These are phyloP conservation scores for Arachnomyces sp. DNA, from an alignment of 2,329 filamentous ascomycete genomes.

Conservation along the genomic window DNA sequence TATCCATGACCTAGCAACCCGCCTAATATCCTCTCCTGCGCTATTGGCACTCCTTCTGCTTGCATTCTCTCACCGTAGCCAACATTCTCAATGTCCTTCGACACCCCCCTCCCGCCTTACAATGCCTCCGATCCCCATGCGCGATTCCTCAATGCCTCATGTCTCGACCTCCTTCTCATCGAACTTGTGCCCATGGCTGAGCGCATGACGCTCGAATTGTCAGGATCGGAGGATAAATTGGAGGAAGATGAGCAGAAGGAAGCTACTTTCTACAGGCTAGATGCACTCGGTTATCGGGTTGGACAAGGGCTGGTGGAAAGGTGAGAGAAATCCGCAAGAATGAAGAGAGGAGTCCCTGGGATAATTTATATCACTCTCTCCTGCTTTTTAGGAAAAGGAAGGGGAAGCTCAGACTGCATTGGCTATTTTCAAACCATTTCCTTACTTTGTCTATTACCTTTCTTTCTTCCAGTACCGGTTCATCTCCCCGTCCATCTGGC, in stretches of 20 bases:
- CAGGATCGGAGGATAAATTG: constrained; percentile 20
- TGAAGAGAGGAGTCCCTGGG: background rate
- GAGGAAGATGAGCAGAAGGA: constrained; percentile 70
- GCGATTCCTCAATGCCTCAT: constrained; percentile 72
- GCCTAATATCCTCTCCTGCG: background rate
- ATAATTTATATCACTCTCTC: too few species aligned
- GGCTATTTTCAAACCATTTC: background rate
- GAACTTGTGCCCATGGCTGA: constrained; percentile 94
- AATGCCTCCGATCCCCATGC: constrained; percentile 67
- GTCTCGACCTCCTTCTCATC: constrained; percentile 89
- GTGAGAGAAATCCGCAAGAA: constrained; percentile 36
- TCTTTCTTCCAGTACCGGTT: background rate
- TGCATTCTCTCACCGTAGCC: too few species aligned
- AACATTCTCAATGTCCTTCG: constrained; percentile 58
- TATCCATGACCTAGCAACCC: too few species aligned
- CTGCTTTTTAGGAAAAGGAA: too few species aligned
- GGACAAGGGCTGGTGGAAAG: constrained; percentile 87
- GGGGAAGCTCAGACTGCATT: too few species aligned
- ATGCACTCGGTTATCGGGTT: constrained; percentile 81
- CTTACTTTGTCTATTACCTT: background rate
- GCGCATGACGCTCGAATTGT: constrained; percentile 67
- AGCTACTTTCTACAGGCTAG: constrained; percentile 75
- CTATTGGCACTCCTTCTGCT: too few species aligned
- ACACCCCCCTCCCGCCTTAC: constrained; percentile 60
- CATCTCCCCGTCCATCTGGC: background rate